Conservation (phyloP, 805 yeast genomes). For the Geotrichum ghanense region DNA sequence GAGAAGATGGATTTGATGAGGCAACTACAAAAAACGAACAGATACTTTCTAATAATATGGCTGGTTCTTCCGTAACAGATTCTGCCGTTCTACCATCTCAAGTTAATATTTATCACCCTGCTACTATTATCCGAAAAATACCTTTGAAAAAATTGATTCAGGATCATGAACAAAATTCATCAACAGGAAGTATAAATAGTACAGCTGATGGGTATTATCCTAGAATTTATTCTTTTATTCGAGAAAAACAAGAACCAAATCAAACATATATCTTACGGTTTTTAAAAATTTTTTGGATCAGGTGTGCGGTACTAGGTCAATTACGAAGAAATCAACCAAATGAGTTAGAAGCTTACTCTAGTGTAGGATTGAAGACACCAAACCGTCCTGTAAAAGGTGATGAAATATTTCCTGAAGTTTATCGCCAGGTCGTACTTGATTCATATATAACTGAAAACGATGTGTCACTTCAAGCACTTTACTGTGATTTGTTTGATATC, state of each 20-base stretch:
- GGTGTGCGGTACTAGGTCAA: background rate
- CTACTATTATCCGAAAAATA: background rate
- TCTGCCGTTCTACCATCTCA: background rate
- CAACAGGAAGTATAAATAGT: background rate
- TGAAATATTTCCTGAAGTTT: background rate
- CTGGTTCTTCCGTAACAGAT: too few relatives aligned
- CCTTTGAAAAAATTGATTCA: background rate
- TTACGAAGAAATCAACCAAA: background rate
- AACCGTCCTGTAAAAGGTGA: background rate
- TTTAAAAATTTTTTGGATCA: constrained; percentile 1
- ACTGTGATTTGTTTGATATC: background rate
- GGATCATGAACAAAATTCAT: background rate
- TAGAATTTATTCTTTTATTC: background rate
- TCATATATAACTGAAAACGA: background rate
- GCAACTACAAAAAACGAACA: too few relatives aligned
- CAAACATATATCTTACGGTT: background rate
- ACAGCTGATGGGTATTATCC: background rate
- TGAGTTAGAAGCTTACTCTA: background rate
- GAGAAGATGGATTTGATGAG: too few relatives aligned
- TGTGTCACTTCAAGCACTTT: background rate
- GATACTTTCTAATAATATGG: too few relatives aligned
- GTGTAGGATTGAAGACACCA: background rate
- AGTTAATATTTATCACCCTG: background rate
- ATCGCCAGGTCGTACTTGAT: background rate
- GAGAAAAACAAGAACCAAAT: constrained; percentile 1